Conservation (phyloP, 1,284 basidiomycete species). For the Fistulinella cinereoalba region DNA sequence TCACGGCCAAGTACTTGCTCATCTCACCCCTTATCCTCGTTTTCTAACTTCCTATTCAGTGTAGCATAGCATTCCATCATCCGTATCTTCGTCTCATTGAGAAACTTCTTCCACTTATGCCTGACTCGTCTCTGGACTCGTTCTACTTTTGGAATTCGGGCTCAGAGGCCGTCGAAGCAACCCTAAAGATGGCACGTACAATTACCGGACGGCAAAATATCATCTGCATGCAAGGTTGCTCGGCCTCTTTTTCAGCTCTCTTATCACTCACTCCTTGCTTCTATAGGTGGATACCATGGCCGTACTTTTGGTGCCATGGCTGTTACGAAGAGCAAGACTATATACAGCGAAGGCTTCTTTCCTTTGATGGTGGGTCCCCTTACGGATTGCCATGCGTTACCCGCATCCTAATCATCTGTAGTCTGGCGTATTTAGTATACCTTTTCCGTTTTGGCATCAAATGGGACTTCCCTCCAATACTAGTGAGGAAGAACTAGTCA, state of each 20-base stretch:
- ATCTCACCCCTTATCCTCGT: not conserved
- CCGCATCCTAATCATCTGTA: conserved; percentile 29
- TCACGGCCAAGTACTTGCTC: conserved; percentile 61
- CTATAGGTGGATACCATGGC: conserved; percentile 76
- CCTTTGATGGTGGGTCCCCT: conserved; percentile 71
- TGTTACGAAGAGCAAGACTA: conserved; percentile 87
- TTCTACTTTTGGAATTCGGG: conserved; percentile 98
- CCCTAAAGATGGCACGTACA: conserved; percentile 76
- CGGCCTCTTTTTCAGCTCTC: not conserved
- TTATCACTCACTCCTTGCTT: conserved; percentile 2
- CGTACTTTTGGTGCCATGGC: conserved; percentile 87
- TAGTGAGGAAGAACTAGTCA: conserved; percentile 62
- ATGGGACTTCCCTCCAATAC: conserved; percentile 64
- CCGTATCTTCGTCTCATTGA: conserved; percentile 79
- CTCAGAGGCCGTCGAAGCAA: conserved; percentile 85
- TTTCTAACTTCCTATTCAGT: conserved; percentile 41
- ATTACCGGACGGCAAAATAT: conserved; percentile 84
- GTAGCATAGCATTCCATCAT: conserved; percentile 74
- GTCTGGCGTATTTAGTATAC: conserved; percentile 81
- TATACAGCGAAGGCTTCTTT: conserved; percentile 77
- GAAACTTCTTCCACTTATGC: conserved; percentile 78
- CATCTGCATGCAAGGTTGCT: conserved; percentile 80
- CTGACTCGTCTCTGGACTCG: conserved; percentile 83
- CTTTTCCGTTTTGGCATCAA: conserved; percentile 96
- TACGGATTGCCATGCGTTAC: not conserved